Base-by-base conservation (phyloP, 306 rosid species). In the Dalbergia cultrata region DNA sequence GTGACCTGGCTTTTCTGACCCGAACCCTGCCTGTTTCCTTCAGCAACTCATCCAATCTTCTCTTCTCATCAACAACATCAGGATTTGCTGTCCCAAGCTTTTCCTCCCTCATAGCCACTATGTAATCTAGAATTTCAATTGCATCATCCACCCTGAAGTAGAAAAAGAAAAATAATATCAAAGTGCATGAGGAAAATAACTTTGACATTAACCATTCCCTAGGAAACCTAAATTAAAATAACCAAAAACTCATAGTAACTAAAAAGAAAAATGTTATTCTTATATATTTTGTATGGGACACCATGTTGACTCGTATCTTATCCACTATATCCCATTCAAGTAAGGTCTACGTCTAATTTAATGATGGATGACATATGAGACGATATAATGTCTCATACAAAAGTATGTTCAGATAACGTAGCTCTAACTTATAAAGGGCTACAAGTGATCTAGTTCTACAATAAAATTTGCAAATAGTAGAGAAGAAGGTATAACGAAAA, bases 51-150 rank as follows among this genome's bases (percentile, higher is more conserved):
- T 90, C 82, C 89, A 96, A 79, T 86, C 99, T 96, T 84, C 89
- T 92, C 81, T 90, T 96, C 89, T 96, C 99, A 70, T 96, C 97
- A 58, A 78, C 90, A 44, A 96, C 98, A 49, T 93, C 99, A 9
- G 98, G 88, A 86, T 92, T 90, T 57, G 97, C 98, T 14, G 99
- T 96, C 65, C 99, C 99, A 5, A 96, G 97, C 49, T 92, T 96
- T 85, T 93, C 96, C 75, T 93, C 98, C 67, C 99, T 90, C 87
- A 80, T 87, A 49, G 63, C 89, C 6, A 92, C 92, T 13, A 96
- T 91, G 77, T 82, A 72, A 61, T 96, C 99, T 88, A 96, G 83
- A 63, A 90, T 83, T 73, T 93, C 89, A 67, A 93, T 93, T 21
- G 99, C 99, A 7, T 96, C 99, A 80, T 89, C 92, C 91, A 88